phyloP scores from a whole-genome alignment of 345 rosid genomes.

The Bruguiera gymnorhiza region DNA sequence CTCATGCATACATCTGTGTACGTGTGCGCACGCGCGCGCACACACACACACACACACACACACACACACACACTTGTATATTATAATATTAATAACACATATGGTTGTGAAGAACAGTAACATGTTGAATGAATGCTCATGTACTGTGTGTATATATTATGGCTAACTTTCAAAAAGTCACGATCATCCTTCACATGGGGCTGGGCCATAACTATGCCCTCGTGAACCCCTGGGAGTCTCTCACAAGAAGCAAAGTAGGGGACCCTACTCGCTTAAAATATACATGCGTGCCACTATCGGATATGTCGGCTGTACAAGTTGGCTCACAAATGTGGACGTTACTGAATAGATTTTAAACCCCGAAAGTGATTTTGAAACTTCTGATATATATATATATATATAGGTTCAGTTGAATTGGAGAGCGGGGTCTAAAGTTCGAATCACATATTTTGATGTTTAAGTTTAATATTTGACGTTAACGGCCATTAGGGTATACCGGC shows the following conservation, averaged over 20 bases:
- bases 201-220: slow-evolving; percentile 11
- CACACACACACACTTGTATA: neutral
- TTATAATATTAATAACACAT: neutral
- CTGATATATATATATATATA: neutral
- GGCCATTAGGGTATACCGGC: too few species aligned
- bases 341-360: neutral
- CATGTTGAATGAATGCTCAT: slow-evolving; percentile 11
- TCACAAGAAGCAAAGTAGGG: slow-evolving; percentile 17
- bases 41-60: neutral
- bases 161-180: slow-evolving; percentile 14
- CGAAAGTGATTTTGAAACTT: neutral
- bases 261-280: slow-evolving; percentile 17
- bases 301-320: neutral
- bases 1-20: neutral
- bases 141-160: neutral
- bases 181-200: slow-evolving; percentile 36
- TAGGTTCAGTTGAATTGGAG: too few species aligned
- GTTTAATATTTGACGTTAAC: too few species aligned
- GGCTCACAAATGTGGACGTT: neutral
- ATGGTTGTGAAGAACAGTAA: neutral
- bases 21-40: too few species aligned
- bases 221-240: slow-evolving; percentile 32
- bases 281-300: neutral
- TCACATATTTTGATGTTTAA: too few species aligned
- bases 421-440: too few species aligned